Percentiles rank a stretch among this genome's conserved stretches.
phyloP scores from a whole-genome alignment of 768 basidiomycete species.

The Amanita fuliginea region DNA sequence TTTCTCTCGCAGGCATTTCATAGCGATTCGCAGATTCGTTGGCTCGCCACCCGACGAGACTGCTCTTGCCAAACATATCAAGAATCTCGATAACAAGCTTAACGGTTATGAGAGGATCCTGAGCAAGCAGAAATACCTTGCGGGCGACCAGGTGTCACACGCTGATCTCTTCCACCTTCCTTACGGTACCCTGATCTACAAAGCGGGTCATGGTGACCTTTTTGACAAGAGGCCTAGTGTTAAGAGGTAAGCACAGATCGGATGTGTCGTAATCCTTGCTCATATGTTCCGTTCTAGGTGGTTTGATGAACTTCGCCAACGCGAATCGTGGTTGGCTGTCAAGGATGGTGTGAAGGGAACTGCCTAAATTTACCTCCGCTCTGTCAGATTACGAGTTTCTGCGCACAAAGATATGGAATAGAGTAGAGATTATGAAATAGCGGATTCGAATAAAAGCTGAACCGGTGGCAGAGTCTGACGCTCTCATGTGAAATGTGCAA shows the following conservation, averaged over 20 bases:
- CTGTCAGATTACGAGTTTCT: too few relatives aligned
- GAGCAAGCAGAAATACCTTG: constrained; percentile 43
- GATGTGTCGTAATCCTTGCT: background rate
- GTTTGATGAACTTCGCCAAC: background rate
- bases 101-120: constrained; percentile 48
- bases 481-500: too few relatives aligned
- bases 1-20: background rate
- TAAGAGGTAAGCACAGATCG: constrained; percentile 29
- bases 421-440: too few relatives aligned
- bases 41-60: constrained; percentile 21
- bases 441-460: too few relatives aligned
- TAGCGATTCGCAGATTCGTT: constrained; percentile 4
- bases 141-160: constrained; percentile 43
- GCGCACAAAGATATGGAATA: too few relatives aligned
- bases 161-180: constrained; percentile 52
- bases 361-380: too few relatives aligned
- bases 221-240: constrained; percentile 28
- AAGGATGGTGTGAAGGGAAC: background rate
- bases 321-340: background rate
- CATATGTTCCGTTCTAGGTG: background rate
- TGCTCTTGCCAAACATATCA: background rate
- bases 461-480: too few relatives aligned
- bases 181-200: constrained; percentile 16
- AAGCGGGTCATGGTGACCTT: constrained; percentile 18
- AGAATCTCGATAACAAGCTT: constrained; percentile 28